Evolutionary conservation across 495 filamentous ascomycete genomes (phyloP).

Genomic region (Hypoxylon fuscum): DNA sequence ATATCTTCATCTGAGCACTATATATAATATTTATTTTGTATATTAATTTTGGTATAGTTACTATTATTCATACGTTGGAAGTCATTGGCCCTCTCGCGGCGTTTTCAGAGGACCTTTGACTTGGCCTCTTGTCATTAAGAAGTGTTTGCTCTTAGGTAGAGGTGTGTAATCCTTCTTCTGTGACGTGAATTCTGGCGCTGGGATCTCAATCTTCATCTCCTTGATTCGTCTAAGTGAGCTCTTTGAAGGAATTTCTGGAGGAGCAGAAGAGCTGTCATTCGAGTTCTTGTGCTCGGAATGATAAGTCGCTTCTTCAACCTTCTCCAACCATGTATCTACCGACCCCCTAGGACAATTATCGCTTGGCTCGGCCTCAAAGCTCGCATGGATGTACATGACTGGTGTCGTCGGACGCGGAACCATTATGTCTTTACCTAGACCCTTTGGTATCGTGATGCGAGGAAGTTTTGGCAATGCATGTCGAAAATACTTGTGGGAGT

Average conservation of each 20-base stretch:
- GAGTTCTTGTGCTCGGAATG: not conserved
- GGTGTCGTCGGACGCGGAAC: conserved; percentile 1
- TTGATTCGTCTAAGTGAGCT: not conserved
- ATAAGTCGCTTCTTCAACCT: not conserved
- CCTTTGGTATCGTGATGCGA: not conserved
- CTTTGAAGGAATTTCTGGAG: not conserved
- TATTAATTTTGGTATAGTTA: no score
- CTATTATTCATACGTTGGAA: no score
- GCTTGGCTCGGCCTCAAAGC: not conserved
- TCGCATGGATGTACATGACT: not conserved
- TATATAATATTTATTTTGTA: not conserved
- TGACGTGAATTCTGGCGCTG: not conserved
- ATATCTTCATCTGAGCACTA: no score
- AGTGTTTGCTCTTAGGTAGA: not conserved
- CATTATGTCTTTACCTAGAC: not conserved
- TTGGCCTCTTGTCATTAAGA: not conserved
- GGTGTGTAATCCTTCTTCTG: not conserved
- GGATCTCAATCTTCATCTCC: not conserved
- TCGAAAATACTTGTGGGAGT: not conserved
- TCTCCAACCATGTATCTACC: not conserved
- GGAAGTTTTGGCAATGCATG: not conserved
- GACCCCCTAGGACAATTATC: not conserved
- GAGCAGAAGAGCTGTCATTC: not conserved
- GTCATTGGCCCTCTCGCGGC: not conserved
- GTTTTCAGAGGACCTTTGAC: not conserved